Conservation (phyloP, 73 alveolate species). For the Tetrahymena thermophila region DNA sequence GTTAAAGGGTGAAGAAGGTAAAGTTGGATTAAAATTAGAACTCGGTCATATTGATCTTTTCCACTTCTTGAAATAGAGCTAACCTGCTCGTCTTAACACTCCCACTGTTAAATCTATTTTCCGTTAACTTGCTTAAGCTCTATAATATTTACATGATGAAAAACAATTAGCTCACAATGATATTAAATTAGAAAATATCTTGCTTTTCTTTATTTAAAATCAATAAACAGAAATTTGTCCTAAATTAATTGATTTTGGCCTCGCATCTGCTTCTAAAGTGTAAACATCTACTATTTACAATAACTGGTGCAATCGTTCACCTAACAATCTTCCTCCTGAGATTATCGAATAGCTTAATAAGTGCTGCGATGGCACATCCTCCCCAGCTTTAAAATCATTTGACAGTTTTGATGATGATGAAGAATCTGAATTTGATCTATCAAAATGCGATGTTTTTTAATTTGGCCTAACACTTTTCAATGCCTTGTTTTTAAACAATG, state of each 20-base stretch:
- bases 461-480: not conserved
- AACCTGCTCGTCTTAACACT: not conserved
- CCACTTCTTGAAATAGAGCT: not conserved
- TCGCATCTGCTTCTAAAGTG: not conserved
- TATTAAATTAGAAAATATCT: not conserved
- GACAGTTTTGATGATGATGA: not conserved
- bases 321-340: not conserved
- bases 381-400: not conserved
- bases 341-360: not conserved
- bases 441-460: not conserved
- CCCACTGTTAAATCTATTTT: not conserved
- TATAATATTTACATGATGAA: not conserved
- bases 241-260: not conserved
- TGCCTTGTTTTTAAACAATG: not conserved
- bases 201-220: not conserved
- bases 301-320: not conserved
- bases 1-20: not conserved
- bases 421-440: not conserved
- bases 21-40: not conserved
- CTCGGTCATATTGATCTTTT: not conserved
- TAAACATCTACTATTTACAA: not conserved
- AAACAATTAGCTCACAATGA: not conserved
- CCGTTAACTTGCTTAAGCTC: not conserved
- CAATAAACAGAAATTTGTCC: not conserved
- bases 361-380: not conserved